These are phyloP conservation scores for Kazachstania taianensis DNA, from an alignment of 805 yeast species.

Conservation along the genomic window DNA sequence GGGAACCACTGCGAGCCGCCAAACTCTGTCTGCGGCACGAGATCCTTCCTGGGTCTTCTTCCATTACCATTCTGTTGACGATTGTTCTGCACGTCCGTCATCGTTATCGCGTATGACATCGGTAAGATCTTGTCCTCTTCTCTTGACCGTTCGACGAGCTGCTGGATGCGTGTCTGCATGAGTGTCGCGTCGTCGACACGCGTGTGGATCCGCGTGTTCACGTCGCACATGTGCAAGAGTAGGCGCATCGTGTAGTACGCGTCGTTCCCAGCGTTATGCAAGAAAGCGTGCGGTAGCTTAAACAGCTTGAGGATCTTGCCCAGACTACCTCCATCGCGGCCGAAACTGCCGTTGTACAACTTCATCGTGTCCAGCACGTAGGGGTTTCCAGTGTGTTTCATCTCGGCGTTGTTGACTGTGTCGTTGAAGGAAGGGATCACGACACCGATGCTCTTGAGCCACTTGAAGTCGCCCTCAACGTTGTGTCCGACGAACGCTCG, in stretches of 20 bases:
- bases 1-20: constrained; percentile 23
- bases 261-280: constrained; percentile 69
- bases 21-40: constrained; percentile 25
- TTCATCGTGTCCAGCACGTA: constrained; percentile 39
- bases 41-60: constrained; percentile 9
- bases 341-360: constrained; percentile 34
- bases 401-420: no score
- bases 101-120: constrained; percentile 18
- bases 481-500: constrained; percentile 51
- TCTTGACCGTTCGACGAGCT: constrained; percentile 16
- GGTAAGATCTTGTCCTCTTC: constrained; percentile 22
- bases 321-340: constrained; percentile 35
- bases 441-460: constrained; percentile 41
- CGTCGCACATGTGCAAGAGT: constrained; percentile 42
- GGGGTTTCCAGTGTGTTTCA: neutral
- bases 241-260: constrained; percentile 50
- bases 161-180: constrained; percentile 11
- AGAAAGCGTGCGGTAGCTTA: constrained; percentile 44
- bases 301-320: constrained; percentile 37
- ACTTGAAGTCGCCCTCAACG: constrained; percentile 42
- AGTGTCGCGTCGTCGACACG: constrained; percentile 19
- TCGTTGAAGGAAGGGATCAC: constrained; percentile 29
- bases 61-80: neutral
- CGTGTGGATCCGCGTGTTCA: constrained; percentile 19
- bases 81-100: constrained; percentile 4